These are phyloP conservation scores for Eucalyptus shirleyi DNA, from an alignment of 345 rosid species.

Conservation along the genomic window DNA sequence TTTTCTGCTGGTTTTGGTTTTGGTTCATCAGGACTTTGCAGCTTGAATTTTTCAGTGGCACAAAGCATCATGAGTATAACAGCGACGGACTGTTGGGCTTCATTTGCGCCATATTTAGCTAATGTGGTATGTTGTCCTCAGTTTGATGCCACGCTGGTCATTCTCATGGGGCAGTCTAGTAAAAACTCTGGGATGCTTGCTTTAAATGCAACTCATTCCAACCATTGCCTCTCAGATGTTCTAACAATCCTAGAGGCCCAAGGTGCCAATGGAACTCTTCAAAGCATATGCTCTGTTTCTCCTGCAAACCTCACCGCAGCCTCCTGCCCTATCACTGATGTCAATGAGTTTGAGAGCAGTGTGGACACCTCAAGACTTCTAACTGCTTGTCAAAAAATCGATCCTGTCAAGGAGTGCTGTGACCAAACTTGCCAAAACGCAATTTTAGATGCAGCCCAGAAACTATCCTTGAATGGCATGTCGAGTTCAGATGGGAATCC, in stretches of 20 bases:
- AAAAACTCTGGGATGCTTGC: slow-evolving; percentile 30
- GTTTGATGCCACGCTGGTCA: slow-evolving; percentile 33
- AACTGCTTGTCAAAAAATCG: slow-evolving; percentile 34
- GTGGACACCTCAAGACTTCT: slow-evolving; percentile 37
- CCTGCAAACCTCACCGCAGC: slow-evolving; percentile 35
- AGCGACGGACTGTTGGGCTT: slow-evolving; percentile 36
- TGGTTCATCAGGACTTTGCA: slow-evolving; percentile 27
- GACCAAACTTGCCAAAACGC: slow-evolving; percentile 42
- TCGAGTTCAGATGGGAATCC: background rate
- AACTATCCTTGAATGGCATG: slow-evolving; percentile 18
- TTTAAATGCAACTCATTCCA: slow-evolving; percentile 20
- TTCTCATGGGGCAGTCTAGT: slow-evolving; percentile 47
- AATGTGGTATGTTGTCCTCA: slow-evolving; percentile 62
- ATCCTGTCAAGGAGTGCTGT: slow-evolving; percentile 47
- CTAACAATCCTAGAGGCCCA: slow-evolving; percentile 35
- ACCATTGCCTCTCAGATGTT: slow-evolving; percentile 42
- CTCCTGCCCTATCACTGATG: slow-evolving; percentile 33
- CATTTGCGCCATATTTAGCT: slow-evolving; percentile 41
- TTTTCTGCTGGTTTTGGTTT: background rate
- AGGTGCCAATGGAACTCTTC: slow-evolving; percentile 28
- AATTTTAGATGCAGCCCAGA: slow-evolving; percentile 29
- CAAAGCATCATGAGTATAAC: slow-evolving; percentile 27
- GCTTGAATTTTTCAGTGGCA: slow-evolving; percentile 27
- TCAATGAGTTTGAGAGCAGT: slow-evolving; percentile 27
- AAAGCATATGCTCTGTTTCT: slow-evolving; percentile 25